phyloP scores from a whole-genome alignment of 2,329 filamentous ascomycete genomes.

The Cercospora janseana region DNA sequence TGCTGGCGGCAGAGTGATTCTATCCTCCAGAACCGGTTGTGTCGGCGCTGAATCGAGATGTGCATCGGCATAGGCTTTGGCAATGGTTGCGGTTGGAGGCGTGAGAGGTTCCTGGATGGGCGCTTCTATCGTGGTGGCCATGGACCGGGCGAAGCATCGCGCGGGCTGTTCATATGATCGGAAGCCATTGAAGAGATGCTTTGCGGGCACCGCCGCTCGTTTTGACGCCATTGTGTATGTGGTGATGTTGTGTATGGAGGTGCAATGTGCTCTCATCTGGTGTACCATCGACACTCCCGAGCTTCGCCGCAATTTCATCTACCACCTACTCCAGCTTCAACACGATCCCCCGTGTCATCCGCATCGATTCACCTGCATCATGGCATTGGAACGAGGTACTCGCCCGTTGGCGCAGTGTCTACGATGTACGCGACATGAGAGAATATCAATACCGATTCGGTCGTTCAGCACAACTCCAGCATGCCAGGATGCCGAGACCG shows the following conservation, averaged over 20 bases:
- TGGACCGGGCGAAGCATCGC: slow-evolving; percentile 50
- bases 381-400: slow-evolving; percentile 40
- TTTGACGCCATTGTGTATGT: slow-evolving; percentile 42
- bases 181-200: slow-evolving; percentile 35
- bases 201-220: slow-evolving; percentile 40
- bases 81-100: slow-evolving; percentile 39
- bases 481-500: slow-evolving; percentile 46
- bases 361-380: slow-evolving; percentile 9
- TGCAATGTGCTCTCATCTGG: slow-evolving; percentile 6
- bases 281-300: slow-evolving; percentile 7
- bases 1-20: slow-evolving; percentile 20
- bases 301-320: slow-evolving; percentile 13
- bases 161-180: slow-evolving; percentile 21
- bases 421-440: slow-evolving; percentile 31
- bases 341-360: not conserved
- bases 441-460: slow-evolving; percentile 39
- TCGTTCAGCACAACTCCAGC: slow-evolving; percentile 50
- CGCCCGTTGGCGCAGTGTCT: slow-evolving; percentile 35
- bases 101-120: slow-evolving; percentile 20
- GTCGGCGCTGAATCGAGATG: slow-evolving; percentile 36
- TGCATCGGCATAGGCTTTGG: slow-evolving; percentile 40
- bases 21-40: slow-evolving; percentile 25
- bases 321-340: not conserved
- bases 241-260: slow-evolving; percentile 5
- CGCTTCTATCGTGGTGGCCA: slow-evolving; percentile 48